These are phyloP conservation scores for Globisporangium lucens DNA, from an alignment of 352 stramenopile genomes.

Conservation along the genomic window DNA sequence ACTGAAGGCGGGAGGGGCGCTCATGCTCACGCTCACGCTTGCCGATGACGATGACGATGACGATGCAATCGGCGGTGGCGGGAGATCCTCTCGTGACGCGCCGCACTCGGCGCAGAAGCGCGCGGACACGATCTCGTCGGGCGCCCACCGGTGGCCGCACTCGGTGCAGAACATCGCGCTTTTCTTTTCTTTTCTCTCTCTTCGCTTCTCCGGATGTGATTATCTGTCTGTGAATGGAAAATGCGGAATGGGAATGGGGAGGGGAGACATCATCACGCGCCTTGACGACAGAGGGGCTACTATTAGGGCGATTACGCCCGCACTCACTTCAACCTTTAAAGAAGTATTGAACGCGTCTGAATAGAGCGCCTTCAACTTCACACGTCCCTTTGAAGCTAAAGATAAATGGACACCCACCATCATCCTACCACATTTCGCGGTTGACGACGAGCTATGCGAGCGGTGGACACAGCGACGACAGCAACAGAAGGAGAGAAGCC, in stretches of 20 bases:
- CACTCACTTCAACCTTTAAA: not conserved
- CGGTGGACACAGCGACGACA: too few species aligned
- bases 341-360: not conserved
- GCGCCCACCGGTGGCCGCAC: constrained; percentile 76
- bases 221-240: not conserved
- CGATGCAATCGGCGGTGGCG: constrained; percentile 11
- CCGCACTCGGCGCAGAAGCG: constrained; percentile 84
- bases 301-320: not conserved
- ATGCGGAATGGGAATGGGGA: not conserved
- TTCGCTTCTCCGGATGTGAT: not conserved
- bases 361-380: not conserved
- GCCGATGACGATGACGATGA: not conserved
- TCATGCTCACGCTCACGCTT: not conserved
- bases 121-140: constrained; percentile 73
- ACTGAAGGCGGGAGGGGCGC: not conserved
- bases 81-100: constrained; percentile 59
- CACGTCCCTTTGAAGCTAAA: not conserved
- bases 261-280: not conserved
- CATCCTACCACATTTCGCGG: not conserved
- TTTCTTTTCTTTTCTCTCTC: not conserved
- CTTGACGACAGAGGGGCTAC: not conserved
- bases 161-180: constrained; percentile 76
- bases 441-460: not conserved
- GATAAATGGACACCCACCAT: not conserved
- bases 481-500: not conserved